Base-by-base conservation (phyloP, 768 basidiomycete genomes). In the Cyathus striatus region DNA sequence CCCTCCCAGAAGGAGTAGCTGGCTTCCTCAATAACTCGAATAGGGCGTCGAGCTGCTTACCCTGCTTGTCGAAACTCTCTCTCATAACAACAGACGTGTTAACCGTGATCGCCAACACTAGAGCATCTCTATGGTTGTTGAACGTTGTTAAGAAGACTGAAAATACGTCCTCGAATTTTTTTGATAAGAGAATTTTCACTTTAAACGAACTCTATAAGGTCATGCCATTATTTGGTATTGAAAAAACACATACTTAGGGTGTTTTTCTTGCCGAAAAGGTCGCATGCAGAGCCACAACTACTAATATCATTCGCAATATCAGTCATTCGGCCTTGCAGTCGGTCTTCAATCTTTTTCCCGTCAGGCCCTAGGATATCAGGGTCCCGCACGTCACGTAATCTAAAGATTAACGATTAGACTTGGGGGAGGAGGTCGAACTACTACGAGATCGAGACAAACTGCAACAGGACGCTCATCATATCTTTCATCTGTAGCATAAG, bases 401-500 rank as follows among this genome's bases (percentile, higher is more conserved):
- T 56, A 10, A 40, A 50, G 26, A 7, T 3, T 6, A 17, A n/a
- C n/a, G n/a, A 25, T 23, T 10, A n/a, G n/a, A n/a, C n/a, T n/a
- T n/a, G n/a, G 5, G 32, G 6, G 10, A 6, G 9, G 23, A 20
- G 38, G 22, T 14, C 20, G 10, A 12, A 12, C 21, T 13, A 18
- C 10, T 40, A 7, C 14, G 24, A 40, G 12, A 12, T 22, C 21
- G 7, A 20, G 23, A 52, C 69, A 5, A 42, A 73, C 72, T 69
- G 64, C 18, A 73, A 57, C 14, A 75, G 58, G 2, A 59, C 55
- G 6, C 51, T 49, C 67, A 76, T 68, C 68, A 68, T 70, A 25
- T 70, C 62, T 32, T 59, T 61, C 69, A 75, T 75, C 49, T 68
- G 61, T 4, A 66, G 38, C 41, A 64, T 64, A 10, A 76, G 53